These are phyloP conservation scores for Scutellaria galericulata DNA, from an alignment of 257 asterid genomes.

Conservation along the genomic window DNA sequence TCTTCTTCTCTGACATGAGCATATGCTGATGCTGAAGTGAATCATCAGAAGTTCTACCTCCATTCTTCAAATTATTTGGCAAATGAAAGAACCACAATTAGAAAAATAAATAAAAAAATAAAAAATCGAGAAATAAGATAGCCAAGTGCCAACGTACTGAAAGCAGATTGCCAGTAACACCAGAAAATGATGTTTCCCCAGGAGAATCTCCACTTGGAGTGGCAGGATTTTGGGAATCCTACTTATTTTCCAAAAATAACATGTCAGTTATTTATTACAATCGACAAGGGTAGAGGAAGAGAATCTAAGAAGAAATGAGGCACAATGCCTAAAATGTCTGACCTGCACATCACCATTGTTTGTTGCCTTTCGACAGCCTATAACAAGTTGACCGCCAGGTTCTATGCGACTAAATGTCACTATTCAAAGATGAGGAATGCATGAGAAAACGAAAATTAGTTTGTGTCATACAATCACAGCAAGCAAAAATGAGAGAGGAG, in stretches of 20 bases:
- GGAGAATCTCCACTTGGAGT: slow-evolving; percentile 58
- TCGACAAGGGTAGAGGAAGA: slow-evolving; percentile 2
- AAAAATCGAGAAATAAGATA: slow-evolving; percentile 6
- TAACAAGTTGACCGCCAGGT: slow-evolving; percentile 91
- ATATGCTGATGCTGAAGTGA: slow-evolving; percentile 42
- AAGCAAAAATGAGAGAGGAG: background rate
- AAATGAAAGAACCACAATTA: slow-evolving; percentile 26
- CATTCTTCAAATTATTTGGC: slow-evolving; percentile 51
- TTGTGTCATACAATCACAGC: slow-evolving; percentile 12
- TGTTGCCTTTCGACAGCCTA: slow-evolving; percentile 89
- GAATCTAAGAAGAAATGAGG: background rate
- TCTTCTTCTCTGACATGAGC: slow-evolving; percentile 65
- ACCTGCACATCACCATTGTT: slow-evolving; percentile 72
- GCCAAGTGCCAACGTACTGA: slow-evolving; percentile 54
- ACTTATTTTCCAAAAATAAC: slow-evolving; percentile 34
- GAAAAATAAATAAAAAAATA: slow-evolving; percentile 21
- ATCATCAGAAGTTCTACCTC: slow-evolving; percentile 63
- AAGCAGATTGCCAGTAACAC: slow-evolving; percentile 55
- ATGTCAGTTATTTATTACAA: slow-evolving; percentile 17
- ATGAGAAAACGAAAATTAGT: slow-evolving; percentile 25
- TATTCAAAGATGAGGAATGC: slow-evolving; percentile 38
- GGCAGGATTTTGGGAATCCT: slow-evolving; percentile 62
- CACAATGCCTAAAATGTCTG: slow-evolving; percentile 32
- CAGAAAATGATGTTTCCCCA: slow-evolving; percentile 62
- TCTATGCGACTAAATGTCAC: slow-evolving; percentile 89